Evolutionary conservation across 2,329 filamentous ascomycete species (phyloP).

Genomic region (Aureobasidium zeae): DNA sequence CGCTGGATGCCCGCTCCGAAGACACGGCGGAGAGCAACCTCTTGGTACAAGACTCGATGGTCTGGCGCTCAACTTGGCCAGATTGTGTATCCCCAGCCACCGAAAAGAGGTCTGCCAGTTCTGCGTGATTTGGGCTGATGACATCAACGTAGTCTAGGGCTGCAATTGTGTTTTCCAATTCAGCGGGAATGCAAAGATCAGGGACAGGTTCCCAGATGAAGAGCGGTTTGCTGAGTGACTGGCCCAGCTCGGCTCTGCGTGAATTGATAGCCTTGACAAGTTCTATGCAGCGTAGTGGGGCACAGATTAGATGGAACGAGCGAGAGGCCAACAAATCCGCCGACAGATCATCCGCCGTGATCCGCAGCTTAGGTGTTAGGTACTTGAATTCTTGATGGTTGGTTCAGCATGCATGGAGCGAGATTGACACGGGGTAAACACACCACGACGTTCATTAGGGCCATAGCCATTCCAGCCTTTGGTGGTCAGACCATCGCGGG

Average conservation of each 20-base stretch:
- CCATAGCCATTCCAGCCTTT: slow-evolving; percentile 89
- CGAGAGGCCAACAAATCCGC: slow-evolving; percentile 58
- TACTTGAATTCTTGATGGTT: slow-evolving; percentile 59
- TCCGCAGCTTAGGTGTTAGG: slow-evolving; percentile 71
- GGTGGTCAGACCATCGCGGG: slow-evolving; percentile 64
- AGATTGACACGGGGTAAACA: slow-evolving; percentile 29
- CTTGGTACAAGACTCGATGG: slow-evolving; percentile 33
- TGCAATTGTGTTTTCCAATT: slow-evolving; percentile 44
- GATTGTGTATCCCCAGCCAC: slow-evolving; percentile 31
- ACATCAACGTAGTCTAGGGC: slow-evolving; percentile 49
- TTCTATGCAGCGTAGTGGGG: slow-evolving; percentile 63
- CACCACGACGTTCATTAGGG: slow-evolving; percentile 33
- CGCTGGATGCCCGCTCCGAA: slow-evolving; percentile 18
- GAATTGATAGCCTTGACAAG: slow-evolving; percentile 62
- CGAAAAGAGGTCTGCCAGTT: slow-evolving; percentile 80
- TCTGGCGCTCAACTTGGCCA: slow-evolving; percentile 30
- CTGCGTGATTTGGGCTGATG: slow-evolving; percentile 73
- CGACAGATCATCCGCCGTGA: slow-evolving; percentile 64
- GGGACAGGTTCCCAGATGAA: slow-evolving; percentile 96
- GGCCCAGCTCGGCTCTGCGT: slow-evolving; percentile 35
- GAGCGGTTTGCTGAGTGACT: slow-evolving; percentile 43
- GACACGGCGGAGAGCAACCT: slow-evolving; percentile 24
- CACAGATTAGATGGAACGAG: slow-evolving; percentile 83
- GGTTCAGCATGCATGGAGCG: neutral
- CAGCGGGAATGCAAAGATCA: slow-evolving; percentile 67